A percentile compares a stretch with the other conserved stretches of the same genome.
phyloP scores from a whole-genome alignment of 164 flowering plant genomes.

The Magnolia changhungtana region DNA sequence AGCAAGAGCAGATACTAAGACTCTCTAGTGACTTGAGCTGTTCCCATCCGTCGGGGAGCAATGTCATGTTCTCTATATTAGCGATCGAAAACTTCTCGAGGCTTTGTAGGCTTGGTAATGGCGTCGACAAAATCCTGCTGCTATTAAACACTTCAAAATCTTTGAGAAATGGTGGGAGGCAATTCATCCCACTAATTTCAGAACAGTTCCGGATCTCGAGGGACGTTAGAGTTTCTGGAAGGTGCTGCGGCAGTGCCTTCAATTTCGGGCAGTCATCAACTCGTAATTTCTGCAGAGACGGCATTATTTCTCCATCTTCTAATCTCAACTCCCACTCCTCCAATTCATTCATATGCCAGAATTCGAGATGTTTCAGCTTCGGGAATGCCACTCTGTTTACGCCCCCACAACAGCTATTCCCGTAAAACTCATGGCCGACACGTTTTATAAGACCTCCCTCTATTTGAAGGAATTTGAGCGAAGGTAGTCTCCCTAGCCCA shows the following conservation, averaged over 20 bases:
- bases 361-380: neutral
- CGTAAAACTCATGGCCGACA: neutral
- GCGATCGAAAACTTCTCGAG: neutral
- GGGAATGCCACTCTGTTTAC: constrained; percentile 1
- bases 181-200: too few relatives aligned
- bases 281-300: neutral
- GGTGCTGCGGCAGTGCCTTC: too few relatives aligned
- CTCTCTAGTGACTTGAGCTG: neutral
- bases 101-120: neutral
- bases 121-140: neutral
- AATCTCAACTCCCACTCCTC: constrained; percentile 5
- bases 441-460: neutral
- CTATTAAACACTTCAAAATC: too few relatives aligned
- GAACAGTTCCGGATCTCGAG: neutral
- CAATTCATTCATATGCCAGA: neutral
- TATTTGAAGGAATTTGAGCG: neutral
- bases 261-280: neutral
- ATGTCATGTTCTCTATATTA: neutral
- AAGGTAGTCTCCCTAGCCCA: constrained; percentile 1
- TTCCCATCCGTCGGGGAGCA: neutral
- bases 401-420: neutral
- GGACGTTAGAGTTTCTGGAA: too few relatives aligned
- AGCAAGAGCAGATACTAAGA: neutral
- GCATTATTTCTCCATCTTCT: constrained; percentile 3
- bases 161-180: too few relatives aligned